Evolutionary conservation across 164 flowering plant genomes (phyloP), one percentile per base, ranked within the genome.

Genomic region (Macadamia tetraphylla): DNA sequence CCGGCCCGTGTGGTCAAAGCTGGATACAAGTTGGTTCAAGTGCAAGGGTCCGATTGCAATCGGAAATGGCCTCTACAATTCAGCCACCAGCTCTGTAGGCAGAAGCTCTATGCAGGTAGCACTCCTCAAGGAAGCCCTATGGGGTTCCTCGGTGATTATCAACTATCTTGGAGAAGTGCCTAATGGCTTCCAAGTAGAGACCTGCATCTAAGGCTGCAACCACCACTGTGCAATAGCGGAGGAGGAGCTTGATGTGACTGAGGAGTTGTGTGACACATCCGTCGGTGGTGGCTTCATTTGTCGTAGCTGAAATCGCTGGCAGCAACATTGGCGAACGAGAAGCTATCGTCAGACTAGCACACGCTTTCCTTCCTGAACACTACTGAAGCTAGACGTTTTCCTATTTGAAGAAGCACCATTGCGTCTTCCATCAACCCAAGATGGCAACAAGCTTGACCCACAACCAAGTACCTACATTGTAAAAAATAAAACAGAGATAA

Each of bases 131-230:
- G 78, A 95, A 95, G 13, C 86, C 89, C 23, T 23, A 0, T 23
- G 23, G 23, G 23, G 23, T 23, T 23, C 23, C 23, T 23, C 23
- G 23, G 23, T 59, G 87, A 96, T 0, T 88, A 23, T 92, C 99
- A 1, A 92, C 79, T 48, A 95, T 89, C 73, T 95, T 95, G n/a
- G 89, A 78, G 84, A 95, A 92, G 73, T 95, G 98, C n/a, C 99
- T 82, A 64, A 92, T 86, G 40, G 99, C 85, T 78, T 95, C 99
- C 1, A 90, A 65, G 76, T 86, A 77, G 29, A 91, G 83, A 1
- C 98, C 99, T 2, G 96, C 96, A 10, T 95, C 94, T 1, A 95
- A 87, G 61, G 99, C 98, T 0, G 99, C 94, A 0, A 91, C 49
- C 0, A 94, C 99, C 0, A 97, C 96, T 0, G 96, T 74, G 0